A percentile compares a stretch with the other conserved stretches of the same genome.
Evolutionary conservation across 2,329 filamentous ascomycete species (phyloP).

Genomic region (Pseudogymnoascus sp.): DNA sequence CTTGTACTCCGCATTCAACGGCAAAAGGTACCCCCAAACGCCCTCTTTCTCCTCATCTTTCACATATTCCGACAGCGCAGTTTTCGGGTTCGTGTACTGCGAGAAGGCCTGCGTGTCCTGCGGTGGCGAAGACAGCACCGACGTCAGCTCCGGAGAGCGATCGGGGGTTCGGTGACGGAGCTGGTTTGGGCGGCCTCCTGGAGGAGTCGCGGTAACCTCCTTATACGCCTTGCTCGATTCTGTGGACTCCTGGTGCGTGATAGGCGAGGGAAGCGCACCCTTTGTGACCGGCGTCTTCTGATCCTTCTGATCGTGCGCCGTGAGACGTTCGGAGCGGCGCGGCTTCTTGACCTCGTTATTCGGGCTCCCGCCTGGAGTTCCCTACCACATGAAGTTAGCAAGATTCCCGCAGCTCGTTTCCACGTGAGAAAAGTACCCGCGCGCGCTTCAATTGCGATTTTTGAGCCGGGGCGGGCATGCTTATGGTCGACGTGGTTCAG

Average conservation of each 20-base stretch:
- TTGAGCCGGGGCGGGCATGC: conserved; percentile 49
- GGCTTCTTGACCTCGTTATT: conserved; percentile 59
- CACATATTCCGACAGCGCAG: conserved; percentile 69
- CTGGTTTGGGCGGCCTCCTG: conserved; percentile 50
- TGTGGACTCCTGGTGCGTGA: conserved; percentile 61
- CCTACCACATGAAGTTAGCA: conserved; percentile 18
- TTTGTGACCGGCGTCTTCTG: conserved; percentile 53
- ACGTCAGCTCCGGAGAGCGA: conserved; percentile 31
- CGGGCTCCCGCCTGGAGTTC: conserved; percentile 17
- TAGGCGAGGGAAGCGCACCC: conserved; percentile 70
- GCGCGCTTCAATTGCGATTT: conserved; percentile 80
- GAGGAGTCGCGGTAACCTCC: conserved; percentile 64
- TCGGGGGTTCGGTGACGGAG: conserved; percentile 35
- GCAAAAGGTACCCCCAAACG: conserved; percentile 92
- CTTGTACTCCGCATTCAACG: conserved; percentile 63
- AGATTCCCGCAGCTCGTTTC: conserved; percentile 18
- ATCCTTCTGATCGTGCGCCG: conserved; percentile 38
- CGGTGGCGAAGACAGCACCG: conserved; percentile 47
- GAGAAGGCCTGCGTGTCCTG: conserved; percentile 72
- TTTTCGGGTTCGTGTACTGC: conserved; percentile 68
- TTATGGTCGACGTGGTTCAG: background rate
- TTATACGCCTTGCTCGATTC: conserved; percentile 52
- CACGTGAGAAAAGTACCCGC: conserved; percentile 48
- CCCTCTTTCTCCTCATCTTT: conserved; percentile 67
- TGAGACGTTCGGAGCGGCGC: conserved; percentile 66